Evolutionary conservation across 2,329 filamentous ascomycete genomes (phyloP).

Genomic region (Colletotrichum cuscutae): DNA sequence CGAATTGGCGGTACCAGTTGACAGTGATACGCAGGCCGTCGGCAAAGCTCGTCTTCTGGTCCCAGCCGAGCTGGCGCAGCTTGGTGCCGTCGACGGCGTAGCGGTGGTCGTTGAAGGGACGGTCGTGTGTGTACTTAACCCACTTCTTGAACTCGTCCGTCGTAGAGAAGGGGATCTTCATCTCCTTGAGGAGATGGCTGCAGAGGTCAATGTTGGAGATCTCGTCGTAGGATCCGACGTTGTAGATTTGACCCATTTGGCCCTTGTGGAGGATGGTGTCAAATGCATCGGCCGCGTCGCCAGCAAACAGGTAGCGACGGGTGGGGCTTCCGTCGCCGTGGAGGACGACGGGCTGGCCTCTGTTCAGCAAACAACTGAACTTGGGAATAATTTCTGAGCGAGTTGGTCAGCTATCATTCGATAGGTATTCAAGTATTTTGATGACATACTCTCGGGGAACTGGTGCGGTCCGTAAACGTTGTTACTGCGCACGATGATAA

Average conservation of each 20-base stretch:
- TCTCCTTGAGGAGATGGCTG: slow-evolving; percentile 69
- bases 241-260: slow-evolving; percentile 80
- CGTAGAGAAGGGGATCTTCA: slow-evolving; percentile 64
- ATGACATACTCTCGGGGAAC: slow-evolving; percentile 78
- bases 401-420: too few relatives aligned
- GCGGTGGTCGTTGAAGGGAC: slow-evolving; percentile 81
- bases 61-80: slow-evolving; percentile 74
- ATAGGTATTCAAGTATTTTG: not conserved
- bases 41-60: slow-evolving; percentile 72
- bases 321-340: slow-evolving; percentile 82
- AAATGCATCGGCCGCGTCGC: slow-evolving; percentile 83
- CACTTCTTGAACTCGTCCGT: slow-evolving; percentile 68
- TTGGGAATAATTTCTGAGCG: slow-evolving; percentile 83
- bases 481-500: slow-evolving; percentile 84
- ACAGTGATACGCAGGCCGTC: slow-evolving; percentile 73
- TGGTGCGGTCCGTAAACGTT: slow-evolving; percentile 90
- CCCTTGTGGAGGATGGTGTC: slow-evolving; percentile 87
- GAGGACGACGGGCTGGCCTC: slow-evolving; percentile 73
- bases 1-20: slow-evolving; percentile 75
- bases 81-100: slow-evolving; percentile 79
- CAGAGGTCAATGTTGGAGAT: slow-evolving; percentile 80
- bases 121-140: slow-evolving; percentile 80
- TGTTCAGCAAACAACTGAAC: slow-evolving; percentile 78
- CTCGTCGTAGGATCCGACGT: slow-evolving; percentile 82
- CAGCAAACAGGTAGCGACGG: slow-evolving; percentile 80